phyloP scores from a whole-genome alignment of 441 rosid genomes.

The Populus trichocarpa region DNA sequence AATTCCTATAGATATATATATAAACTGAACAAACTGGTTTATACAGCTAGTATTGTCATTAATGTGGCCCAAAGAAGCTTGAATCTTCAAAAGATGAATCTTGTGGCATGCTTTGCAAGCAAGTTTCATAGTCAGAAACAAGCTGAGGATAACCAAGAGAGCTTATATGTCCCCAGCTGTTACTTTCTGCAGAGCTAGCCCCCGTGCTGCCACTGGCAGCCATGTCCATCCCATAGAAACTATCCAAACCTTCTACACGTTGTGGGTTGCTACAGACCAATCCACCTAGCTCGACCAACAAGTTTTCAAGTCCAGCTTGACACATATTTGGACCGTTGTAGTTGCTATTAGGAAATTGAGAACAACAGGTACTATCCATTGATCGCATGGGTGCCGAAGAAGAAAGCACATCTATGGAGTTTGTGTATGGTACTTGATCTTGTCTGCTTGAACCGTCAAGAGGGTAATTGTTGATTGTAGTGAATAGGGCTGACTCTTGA shows the following conservation, averaged over 20 bases:
- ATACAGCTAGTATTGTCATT: conserved; percentile 12
- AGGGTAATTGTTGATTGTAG: conserved; percentile 9
- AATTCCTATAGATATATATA: conserved; percentile 24
- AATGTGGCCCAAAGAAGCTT: conserved; percentile 28
- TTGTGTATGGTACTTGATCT: conserved; percentile 23
- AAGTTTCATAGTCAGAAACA: conserved; percentile 32
- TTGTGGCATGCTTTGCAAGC: conserved; percentile 30
- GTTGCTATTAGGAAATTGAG: conserved; percentile 17
- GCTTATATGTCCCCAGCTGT: conserved; percentile 38
- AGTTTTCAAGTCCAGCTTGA: conserved; percentile 20
- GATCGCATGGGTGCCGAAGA: conserved; percentile 28
- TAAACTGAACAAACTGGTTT: conserved; percentile 3
- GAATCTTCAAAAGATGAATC: conserved; percentile 31
- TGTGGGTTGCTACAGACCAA: conserved; percentile 24
- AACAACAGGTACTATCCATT: conserved; percentile 14
- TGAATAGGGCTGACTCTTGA: conserved; percentile 20
- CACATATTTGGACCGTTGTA: conserved; percentile 17
- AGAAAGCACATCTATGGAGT: conserved; percentile 23
- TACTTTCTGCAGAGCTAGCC: conserved; percentile 37
- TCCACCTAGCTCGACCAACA: conserved; percentile 22
- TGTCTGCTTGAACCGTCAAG: conserved; percentile 20
- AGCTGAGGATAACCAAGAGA: conserved; percentile 31
- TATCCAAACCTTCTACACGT: conserved; percentile 21
- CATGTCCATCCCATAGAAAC: conserved; percentile 32
- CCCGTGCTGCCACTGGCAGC: conserved; percentile 24